These are phyloP conservation scores for Microbotryomycetes sp. DNA, from an alignment of 1,284 basidiomycete species.

Conservation along the genomic window DNA sequence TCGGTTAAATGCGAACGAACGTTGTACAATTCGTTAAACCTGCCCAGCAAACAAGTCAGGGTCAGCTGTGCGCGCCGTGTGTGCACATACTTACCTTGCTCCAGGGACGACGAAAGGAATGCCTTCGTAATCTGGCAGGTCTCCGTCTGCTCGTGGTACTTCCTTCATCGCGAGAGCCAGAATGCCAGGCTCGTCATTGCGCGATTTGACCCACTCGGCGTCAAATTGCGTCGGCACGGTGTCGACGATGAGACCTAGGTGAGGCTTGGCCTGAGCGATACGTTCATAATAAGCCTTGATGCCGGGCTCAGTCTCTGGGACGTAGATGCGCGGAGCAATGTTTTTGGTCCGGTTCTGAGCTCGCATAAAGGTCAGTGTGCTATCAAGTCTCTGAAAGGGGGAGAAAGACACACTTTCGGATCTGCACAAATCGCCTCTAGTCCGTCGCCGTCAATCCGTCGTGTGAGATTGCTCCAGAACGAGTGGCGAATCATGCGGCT, in stretches of 20 bases:
- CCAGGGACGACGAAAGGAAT: slow-evolving; percentile 96
- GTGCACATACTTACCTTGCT: slow-evolving; percentile 67
- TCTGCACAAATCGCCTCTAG: slow-evolving; percentile 94
- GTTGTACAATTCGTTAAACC: slow-evolving; percentile 31
- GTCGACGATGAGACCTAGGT: slow-evolving; percentile 84
- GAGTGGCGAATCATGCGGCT: slow-evolving; percentile 97
- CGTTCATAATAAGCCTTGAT: slow-evolving; percentile 85
- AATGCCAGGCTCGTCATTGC: slow-evolving; percentile 89
- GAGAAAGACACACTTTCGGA: slow-evolving; percentile 67
- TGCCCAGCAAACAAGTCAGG: too few relatives aligned
- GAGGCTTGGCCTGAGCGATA: slow-evolving; percentile 45
- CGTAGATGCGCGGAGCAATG: slow-evolving; percentile 71
- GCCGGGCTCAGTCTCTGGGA: slow-evolving; percentile 81
- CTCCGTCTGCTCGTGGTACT: slow-evolving; percentile 58
- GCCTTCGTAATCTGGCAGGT: slow-evolving; percentile 69
- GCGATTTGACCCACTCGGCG: slow-evolving; percentile 79
- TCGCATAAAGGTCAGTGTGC: not conserved
- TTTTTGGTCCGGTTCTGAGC: slow-evolving; percentile 62
- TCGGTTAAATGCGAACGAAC: not conserved
- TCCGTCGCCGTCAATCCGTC: slow-evolving; percentile 93
- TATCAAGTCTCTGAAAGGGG: not conserved
- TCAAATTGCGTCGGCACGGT: slow-evolving; percentile 77
- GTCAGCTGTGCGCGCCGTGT: not conserved
- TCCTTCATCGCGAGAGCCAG: slow-evolving; percentile 93
- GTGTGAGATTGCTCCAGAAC: slow-evolving; percentile 96